A percentile compares a stretch with the other conserved stretches of the same genome.
Evolutionary conservation across 345 rosid genomes (phyloP).

Genomic region (Eucalyptus virginea): DNA sequence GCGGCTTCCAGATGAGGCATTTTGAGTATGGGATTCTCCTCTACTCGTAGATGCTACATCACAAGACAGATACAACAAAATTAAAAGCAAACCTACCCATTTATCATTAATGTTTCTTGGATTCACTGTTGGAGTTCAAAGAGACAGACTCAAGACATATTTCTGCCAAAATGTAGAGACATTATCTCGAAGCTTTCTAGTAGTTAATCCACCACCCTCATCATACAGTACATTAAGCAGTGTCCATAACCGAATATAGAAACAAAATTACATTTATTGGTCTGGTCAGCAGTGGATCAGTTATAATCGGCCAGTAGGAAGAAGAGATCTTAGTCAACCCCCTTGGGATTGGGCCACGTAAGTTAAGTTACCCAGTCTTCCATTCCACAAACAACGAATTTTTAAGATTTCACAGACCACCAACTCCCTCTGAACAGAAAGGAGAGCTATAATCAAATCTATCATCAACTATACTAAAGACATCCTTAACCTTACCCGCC

Average conservation of each 20-base stretch:
- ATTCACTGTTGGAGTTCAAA: neutral
- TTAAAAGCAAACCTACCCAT: neutral
- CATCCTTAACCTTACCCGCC: neutral
- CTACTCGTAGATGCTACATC: conserved; percentile 87
- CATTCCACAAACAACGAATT: neutral
- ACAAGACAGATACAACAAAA: neutral
- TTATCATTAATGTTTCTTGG: neutral
- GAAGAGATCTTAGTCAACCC: neutral
- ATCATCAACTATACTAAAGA: neutral
- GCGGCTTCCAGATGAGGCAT: conserved; percentile 96
- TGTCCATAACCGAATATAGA: neutral
- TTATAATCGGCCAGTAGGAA: neutral
- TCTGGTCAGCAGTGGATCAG: neutral
- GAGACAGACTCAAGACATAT: neutral
- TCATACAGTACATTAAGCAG: neutral
- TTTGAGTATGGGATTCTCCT: conserved; percentile 94
- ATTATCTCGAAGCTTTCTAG: neutral
- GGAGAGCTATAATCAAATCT: neutral
- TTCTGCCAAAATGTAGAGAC: neutral
- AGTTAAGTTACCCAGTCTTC: neutral
- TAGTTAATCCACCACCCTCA: neutral
- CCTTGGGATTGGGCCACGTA: neutral
- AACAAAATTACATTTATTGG: neutral
- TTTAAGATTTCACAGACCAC: neutral
- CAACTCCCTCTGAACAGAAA: neutral